Evolutionary conservation across 2,329 filamentous ascomycete genomes (phyloP).

Genomic region (Arthrobotrys conoides): DNA sequence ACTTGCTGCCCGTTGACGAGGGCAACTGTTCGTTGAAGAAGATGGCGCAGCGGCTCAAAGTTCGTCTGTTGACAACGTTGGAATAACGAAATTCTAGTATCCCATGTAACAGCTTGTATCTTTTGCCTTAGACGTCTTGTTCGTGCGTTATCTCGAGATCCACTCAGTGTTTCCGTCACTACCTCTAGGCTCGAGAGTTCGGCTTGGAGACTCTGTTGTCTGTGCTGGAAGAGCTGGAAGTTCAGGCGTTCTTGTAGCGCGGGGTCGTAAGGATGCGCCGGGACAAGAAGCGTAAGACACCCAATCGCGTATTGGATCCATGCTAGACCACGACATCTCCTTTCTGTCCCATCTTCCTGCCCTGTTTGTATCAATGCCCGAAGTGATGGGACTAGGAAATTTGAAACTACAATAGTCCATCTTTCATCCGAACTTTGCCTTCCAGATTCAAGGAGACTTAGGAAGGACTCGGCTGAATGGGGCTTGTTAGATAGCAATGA

Average conservation of each 20-base stretch:
- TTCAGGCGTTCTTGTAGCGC: conserved; percentile 66
- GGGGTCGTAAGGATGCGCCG: conserved; percentile 88
- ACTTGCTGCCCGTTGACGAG: conserved; percentile 48
- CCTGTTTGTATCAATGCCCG: conserved; percentile 65
- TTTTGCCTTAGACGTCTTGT: conserved; percentile 29
- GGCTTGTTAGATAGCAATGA: not conserved
- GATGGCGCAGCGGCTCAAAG: conserved; percentile 47
- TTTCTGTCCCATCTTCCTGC: conserved; percentile 40
- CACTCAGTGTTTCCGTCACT: conserved; percentile 35
- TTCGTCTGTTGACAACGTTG: conserved; percentile 35
- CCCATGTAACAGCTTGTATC: conserved; percentile 38
- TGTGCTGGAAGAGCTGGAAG: conserved; percentile 38
- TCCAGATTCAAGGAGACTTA: conserved; percentile 10
- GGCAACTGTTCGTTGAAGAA: conserved; percentile 38
- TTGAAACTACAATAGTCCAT: conserved; percentile 36
- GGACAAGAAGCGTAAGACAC: conserved; percentile 83
- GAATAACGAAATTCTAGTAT: conserved; percentile 40
- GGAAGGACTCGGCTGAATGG: conserved; percentile 18
- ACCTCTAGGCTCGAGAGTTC: conserved; percentile 40
- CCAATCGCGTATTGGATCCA: conserved; percentile 84
- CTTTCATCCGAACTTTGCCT: conserved; percentile 35
- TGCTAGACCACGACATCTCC: conserved; percentile 71
- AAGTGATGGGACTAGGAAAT: conserved; percentile 67
- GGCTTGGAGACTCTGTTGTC: conserved; percentile 30
- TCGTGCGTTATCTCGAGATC: conserved; percentile 34